Conservation (phyloP, 257 asterid genomes). For the Fraxinus cuspidata region DNA sequence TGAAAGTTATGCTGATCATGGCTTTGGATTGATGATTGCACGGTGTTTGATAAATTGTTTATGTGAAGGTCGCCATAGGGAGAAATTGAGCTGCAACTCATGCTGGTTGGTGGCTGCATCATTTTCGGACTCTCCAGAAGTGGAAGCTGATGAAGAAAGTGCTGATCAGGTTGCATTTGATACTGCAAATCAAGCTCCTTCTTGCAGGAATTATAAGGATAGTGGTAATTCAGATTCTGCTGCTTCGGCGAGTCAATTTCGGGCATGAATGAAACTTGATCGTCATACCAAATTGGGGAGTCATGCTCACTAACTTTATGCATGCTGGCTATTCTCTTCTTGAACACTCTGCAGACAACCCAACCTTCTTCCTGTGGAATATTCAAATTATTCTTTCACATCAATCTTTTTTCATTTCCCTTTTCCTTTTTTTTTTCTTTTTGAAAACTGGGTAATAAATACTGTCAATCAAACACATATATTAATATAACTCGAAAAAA, state of each 20-base stretch:
- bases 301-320: constrained; percentile 62
- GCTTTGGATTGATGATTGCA: constrained; percentile 30
- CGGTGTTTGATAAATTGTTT: constrained; percentile 19
- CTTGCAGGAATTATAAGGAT: constrained; percentile 47
- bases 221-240: constrained; percentile 29
- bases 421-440: not conserved
- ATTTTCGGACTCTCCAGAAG: constrained; percentile 58
- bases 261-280: constrained; percentile 72
- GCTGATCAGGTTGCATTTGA: constrained; percentile 38
- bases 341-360: constrained; percentile 92
- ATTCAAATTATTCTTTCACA: not conserved
- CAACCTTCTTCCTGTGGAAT: constrained; percentile 90
- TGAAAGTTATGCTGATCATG: constrained; percentile 43
- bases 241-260: constrained; percentile 65
- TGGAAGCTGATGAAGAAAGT: constrained; percentile 61
- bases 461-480: not conserved
- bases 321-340: constrained; percentile 55
- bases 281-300: constrained; percentile 86
- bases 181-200: constrained; percentile 54
- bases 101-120: constrained; percentile 26
- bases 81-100: constrained; percentile 31
- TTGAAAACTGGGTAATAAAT: not conserved
- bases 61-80: constrained; percentile 24
- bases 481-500: too few relatives aligned
- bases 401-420: not conserved